Percentiles rank a stretch among this genome's conserved stretches.
phyloP scores from a whole-genome alignment of 805 yeast species.

The Candida ipomoeae region DNA sequence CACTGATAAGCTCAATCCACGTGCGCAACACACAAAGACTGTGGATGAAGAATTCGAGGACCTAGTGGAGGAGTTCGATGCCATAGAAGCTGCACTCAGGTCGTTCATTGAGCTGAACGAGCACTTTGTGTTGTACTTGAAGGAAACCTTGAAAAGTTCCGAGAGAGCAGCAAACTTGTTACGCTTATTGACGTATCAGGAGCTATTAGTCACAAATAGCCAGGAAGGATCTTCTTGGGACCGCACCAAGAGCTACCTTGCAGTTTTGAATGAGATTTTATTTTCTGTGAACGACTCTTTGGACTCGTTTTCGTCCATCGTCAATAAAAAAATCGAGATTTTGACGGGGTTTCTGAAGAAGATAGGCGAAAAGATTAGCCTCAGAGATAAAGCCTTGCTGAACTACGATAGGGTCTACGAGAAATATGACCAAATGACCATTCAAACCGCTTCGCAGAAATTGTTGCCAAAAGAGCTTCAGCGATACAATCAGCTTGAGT shows the following conservation, averaged over 20 bases:
- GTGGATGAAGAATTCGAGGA: constrained; percentile 38
- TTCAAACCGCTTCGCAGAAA: constrained; percentile 35
- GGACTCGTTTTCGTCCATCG: constrained; percentile 3
- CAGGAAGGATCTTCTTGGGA: constrained; percentile 19
- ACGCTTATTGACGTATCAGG: constrained; percentile 11
- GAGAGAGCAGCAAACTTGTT: constrained; percentile 23
- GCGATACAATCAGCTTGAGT: constrained; percentile 21
- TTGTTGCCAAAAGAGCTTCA: constrained; percentile 29
- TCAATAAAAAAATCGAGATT: constrained; percentile 15
- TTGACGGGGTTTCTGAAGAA: constrained; percentile 17
- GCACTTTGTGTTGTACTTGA: constrained; percentile 7
- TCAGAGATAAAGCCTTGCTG: constrained; percentile 31
- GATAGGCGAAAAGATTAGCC: constrained; percentile 25
- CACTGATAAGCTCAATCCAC: background rate
- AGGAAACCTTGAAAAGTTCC: constrained; percentile 17
- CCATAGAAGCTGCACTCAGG: constrained; percentile 9
- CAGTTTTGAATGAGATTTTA: constrained; percentile 14
- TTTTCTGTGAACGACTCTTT: constrained; percentile 12
- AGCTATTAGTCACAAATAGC: background rate
- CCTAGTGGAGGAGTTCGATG: constrained; percentile 20
- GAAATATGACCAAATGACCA: constrained; percentile 23
- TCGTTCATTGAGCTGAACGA: constrained; percentile 10
- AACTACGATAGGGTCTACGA: constrained; percentile 35
- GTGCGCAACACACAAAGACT: constrained; percentile 13
- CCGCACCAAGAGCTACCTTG: constrained; percentile 17